A percentile compares a stretch with the other conserved stretches of the same genome.
Conservation (phyloP, 164 flowering plant species). For the Magnolia kwangsiensis region DNA sequence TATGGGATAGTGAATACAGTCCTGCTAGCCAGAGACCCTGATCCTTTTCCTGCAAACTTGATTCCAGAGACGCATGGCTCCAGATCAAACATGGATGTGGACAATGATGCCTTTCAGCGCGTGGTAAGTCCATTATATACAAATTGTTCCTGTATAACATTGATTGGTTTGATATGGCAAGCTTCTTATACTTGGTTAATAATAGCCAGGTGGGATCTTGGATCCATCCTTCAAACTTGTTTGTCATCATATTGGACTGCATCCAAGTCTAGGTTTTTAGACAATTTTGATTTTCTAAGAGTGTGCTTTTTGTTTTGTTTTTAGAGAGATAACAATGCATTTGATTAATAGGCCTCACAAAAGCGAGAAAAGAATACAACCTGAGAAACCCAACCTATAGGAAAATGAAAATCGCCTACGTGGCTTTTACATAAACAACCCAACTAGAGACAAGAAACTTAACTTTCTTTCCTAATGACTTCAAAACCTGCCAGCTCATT, state of each 20-base stretch:
- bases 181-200: background rate
- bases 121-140: constrained; percentile 38
- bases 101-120: constrained; percentile 56
- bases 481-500: too few relatives aligned
- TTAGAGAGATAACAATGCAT: too few relatives aligned
- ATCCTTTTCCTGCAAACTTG: constrained; percentile 25
- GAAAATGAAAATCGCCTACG: too few relatives aligned
- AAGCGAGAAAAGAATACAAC: too few relatives aligned
- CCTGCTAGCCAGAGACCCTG: constrained; percentile 46
- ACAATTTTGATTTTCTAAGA: too few relatives aligned
- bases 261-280: background rate
- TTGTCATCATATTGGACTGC: background rate
- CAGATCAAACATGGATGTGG: constrained; percentile 82
- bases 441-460: too few relatives aligned
- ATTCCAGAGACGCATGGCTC: constrained; percentile 35
- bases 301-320: too few relatives aligned
- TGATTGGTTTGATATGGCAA: too few relatives aligned
- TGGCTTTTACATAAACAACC: too few relatives aligned
- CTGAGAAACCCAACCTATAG: too few relatives aligned
- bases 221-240: background rate
- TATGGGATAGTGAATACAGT: constrained; percentile 78
- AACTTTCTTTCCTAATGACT: too few relatives aligned
- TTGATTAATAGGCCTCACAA: too few relatives aligned
- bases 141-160: background rate
- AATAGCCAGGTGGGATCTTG: background rate